These are phyloP conservation scores for Coniochaeta sp. DNA, from an alignment of 2,329 filamentous ascomycete genomes.

Conservation along the genomic window DNA sequence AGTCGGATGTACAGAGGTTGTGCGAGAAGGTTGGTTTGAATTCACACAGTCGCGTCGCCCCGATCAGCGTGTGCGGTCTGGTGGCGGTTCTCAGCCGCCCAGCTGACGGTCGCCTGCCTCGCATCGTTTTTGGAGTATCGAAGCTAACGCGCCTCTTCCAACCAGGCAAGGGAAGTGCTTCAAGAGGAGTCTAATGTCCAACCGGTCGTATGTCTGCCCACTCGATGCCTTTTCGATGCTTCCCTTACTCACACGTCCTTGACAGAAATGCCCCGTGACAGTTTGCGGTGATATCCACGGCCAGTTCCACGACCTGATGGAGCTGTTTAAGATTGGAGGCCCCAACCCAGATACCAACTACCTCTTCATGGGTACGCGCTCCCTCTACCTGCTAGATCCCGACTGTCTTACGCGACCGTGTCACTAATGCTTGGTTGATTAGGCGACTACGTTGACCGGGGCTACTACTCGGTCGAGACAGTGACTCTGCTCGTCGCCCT, in stretches of 20 bases:
- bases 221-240: not conserved
- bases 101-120: not conserved
- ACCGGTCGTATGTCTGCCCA: constrained; percentile 70
- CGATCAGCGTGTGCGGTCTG: not conserved
- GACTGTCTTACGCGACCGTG: not conserved
- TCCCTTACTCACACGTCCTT: constrained; percentile 20
- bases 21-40: constrained; percentile 78
- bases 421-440: not conserved
- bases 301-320: constrained; percentile 98
- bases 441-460: constrained; percentile 98
- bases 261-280: constrained; percentile 93
- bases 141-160: not conserved
- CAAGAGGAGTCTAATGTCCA: constrained; percentile 98
- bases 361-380: constrained; percentile 81
- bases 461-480: constrained; percentile 98
- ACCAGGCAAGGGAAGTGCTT: constrained; percentile 85
- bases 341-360: constrained; percentile 99
- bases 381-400: not conserved
- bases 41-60: not conserved
- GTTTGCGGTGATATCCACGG: constrained; percentile 99
- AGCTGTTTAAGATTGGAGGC: constrained; percentile 97
- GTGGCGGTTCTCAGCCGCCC: not conserved
- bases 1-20: constrained; percentile 89
- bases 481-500: constrained; percentile 92
- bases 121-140: not conserved